These are phyloP conservation scores for Xylaria sp. DNA, from an alignment of 2,329 filamentous ascomycete genomes.

Conservation along the genomic window DNA sequence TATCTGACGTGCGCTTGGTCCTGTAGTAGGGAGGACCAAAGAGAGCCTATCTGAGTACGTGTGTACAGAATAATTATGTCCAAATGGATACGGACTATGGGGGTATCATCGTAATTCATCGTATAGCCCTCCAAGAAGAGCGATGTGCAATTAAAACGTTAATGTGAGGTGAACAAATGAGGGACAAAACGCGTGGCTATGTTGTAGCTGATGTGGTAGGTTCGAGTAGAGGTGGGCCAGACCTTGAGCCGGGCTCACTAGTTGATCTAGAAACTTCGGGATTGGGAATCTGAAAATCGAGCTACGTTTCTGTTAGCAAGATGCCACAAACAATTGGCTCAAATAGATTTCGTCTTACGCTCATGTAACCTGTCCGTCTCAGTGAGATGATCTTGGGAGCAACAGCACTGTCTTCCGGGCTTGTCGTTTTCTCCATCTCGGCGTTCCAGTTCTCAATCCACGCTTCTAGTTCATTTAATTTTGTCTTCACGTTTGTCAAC, in stretches of 20 bases:
- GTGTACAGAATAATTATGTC: conserved; percentile 29
- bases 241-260: conserved; percentile 58
- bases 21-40: neutral
- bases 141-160: conserved; percentile 27
- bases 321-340: conserved; percentile 4
- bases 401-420: conserved; percentile 61
- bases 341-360: conserved; percentile 60
- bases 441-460: conserved; percentile 92
- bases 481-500: conserved; percentile 77
- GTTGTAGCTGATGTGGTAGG: conserved; percentile 16
- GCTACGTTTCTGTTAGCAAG: conserved; percentile 57
- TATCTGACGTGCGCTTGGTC: neutral
- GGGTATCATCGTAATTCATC: conserved; percentile 40
- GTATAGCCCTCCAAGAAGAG: conserved; percentile 21
- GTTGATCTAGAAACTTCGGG: conserved; percentile 72
- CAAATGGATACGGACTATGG: conserved; percentile 28
- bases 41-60: conserved; percentile 3
- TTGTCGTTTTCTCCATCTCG: conserved; percentile 69
- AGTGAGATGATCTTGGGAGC: conserved; percentile 81
- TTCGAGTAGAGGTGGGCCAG: conserved; percentile 42
- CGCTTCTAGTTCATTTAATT: conserved; percentile 75
- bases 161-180: conserved; percentile 14
- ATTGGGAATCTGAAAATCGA: conserved; percentile 85
- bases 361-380: conserved; percentile 88
- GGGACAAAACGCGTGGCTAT: conserved; percentile 18